Evolutionary conservation across 2,329 filamentous ascomycete species (phyloP).

Genomic region (Coniochaeta prunicola): DNA sequence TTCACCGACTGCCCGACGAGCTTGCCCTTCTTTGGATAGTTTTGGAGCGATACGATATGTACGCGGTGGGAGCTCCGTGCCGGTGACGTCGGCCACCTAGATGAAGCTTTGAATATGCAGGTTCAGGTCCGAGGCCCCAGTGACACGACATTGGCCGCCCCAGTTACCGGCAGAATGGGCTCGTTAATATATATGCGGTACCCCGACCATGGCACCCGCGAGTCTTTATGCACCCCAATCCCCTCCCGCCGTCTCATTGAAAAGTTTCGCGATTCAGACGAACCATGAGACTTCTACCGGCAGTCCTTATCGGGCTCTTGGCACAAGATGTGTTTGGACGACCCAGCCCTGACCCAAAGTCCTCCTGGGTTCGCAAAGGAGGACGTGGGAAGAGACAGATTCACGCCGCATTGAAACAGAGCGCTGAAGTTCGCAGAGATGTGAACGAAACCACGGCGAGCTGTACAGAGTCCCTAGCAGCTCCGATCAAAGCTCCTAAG

Average conservation of each 20-base stretch:
- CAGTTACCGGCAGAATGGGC: neutral
- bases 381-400: conserved; percentile 17
- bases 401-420: conserved; percentile 16
- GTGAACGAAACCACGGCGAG: conserved; percentile 4
- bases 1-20: neutral
- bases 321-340: conserved; percentile 15
- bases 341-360: conserved; percentile 17
- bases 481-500: conserved; percentile 26
- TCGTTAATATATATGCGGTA: neutral
- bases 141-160: neutral
- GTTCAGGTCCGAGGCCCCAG: neutral
- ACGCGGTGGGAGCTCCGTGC: neutral
- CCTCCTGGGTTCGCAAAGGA: conserved; percentile 10
- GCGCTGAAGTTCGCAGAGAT: neutral
- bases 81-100: neutral
- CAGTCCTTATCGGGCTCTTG: conserved; percentile 11
- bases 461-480: conserved; percentile 11
- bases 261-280: neutral
- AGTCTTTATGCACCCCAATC: neutral
- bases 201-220: neutral
- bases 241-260: neutral
- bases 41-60: neutral
- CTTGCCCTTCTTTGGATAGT: neutral
- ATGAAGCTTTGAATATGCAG: neutral
- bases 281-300: conserved; percentile 5